Percentiles rank a stretch among this genome's conserved stretches.
These are phyloP conservation scores for Irpex lacteus DNA, from an alignment of 1,284 basidiomycete species.

Conservation along the genomic window DNA sequence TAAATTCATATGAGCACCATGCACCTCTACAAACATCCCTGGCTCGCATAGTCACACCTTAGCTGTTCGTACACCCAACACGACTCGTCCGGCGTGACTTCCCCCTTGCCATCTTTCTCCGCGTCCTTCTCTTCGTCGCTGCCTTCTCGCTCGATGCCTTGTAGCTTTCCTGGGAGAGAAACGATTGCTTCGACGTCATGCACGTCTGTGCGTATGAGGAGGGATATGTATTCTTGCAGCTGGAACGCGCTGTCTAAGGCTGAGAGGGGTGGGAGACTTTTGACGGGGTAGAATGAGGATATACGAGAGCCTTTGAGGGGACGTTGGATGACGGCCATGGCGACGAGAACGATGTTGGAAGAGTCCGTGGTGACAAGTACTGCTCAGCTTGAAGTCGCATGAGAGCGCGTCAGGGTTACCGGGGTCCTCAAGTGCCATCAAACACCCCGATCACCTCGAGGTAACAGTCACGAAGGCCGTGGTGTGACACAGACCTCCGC, in stretches of 20 bases:
- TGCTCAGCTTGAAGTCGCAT: too few species aligned
- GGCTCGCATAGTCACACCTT: constrained; percentile 48
- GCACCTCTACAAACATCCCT: not conserved
- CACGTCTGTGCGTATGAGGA: constrained; percentile 81
- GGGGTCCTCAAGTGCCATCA: not conserved
- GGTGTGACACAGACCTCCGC: not conserved
- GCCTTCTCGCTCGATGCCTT: constrained; percentile 14
- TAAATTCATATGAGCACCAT: constrained; percentile 10
- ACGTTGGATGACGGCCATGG: constrained; percentile 45
- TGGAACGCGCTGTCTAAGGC: constrained; percentile 90
- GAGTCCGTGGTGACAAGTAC: too few species aligned
- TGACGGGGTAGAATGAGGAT: constrained; percentile 74
- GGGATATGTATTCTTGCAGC: constrained; percentile 91
- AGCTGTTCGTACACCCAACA: constrained; percentile 98
- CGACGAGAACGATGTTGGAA: not conserved
- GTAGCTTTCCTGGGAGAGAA: constrained; percentile 55
- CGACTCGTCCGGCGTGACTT: constrained; percentile 67
- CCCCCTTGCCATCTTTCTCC: constrained; percentile 42
- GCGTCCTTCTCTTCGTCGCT: constrained; percentile 35
- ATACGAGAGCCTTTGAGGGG: constrained; percentile 73
- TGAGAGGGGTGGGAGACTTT: constrained; percentile 60
- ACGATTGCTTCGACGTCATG: constrained; percentile 87
- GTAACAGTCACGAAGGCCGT: not conserved
- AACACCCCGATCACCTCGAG: not conserved
- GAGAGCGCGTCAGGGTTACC: not conserved